These are phyloP conservation scores for Penicillium atrosanguineum DNA, from an alignment of 495 filamentous ascomycete genomes.

Conservation along the genomic window DNA sequence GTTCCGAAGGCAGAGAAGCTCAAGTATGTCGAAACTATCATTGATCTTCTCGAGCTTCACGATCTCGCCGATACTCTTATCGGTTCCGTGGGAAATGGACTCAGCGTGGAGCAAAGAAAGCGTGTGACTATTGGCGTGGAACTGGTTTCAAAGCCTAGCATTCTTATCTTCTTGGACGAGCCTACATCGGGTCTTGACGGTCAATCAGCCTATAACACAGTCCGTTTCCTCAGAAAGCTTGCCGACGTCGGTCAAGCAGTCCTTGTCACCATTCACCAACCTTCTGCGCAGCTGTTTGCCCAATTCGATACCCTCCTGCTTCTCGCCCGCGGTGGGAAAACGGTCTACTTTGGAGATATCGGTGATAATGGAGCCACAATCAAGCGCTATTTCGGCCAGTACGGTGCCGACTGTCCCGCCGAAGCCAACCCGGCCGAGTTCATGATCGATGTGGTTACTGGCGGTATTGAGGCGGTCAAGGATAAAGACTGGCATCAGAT, in stretches of 20 bases:
- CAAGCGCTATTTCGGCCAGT: constrained; percentile 73
- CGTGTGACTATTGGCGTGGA: constrained; percentile 68
- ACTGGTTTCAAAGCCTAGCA: constrained; percentile 61
- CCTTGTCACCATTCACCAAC: constrained; percentile 75
- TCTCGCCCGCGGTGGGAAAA: constrained; percentile 66
- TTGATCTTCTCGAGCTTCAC: constrained; percentile 56
- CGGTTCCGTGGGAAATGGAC: constrained; percentile 49
- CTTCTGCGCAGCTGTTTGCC: constrained; percentile 67
- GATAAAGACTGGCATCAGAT: constrained; percentile 60
- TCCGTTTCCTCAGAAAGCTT: constrained; percentile 63
- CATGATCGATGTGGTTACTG: constrained; percentile 81
- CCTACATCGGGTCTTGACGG: constrained; percentile 72
- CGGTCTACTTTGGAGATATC: constrained; percentile 69
- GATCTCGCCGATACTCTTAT: constrained; percentile 54
- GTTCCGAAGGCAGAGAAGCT: constrained; percentile 54
- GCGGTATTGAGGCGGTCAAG: constrained; percentile 25
- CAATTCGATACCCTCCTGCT: constrained; percentile 71
- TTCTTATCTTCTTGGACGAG: constrained; percentile 75
- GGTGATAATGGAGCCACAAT: constrained; percentile 50
- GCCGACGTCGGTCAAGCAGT: constrained; percentile 68
- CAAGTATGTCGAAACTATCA: constrained; percentile 57
- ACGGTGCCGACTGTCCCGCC: constrained; percentile 69
- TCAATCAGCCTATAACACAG: constrained; percentile 61
- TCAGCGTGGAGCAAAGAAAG: constrained; percentile 62
- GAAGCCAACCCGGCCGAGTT: constrained; percentile 83